phyloP scores from a whole-genome alignment of 139 green algal genomes.

The Asterochloris sp. region DNA sequence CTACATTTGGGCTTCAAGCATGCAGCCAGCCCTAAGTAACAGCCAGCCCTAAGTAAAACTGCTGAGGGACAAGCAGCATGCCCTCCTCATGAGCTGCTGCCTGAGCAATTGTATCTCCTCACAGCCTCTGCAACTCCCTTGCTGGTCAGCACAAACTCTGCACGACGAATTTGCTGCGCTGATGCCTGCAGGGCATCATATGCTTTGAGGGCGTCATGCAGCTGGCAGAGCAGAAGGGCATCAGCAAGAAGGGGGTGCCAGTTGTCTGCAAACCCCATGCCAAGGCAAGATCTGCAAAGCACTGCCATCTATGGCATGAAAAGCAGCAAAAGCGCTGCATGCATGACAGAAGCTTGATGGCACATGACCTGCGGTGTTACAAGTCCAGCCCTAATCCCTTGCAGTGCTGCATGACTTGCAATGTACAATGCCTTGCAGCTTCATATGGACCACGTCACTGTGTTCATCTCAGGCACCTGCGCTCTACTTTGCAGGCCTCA shows the following conservation, averaged over 20 bases:
- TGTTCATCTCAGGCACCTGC: too few species aligned
- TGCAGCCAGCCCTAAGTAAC: not conserved
- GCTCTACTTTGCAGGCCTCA: not conserved
- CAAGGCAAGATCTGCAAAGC: not conserved
- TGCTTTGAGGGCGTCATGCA: conserved; percentile 72
- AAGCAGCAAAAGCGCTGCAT: not conserved
- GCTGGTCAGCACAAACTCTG: not conserved
- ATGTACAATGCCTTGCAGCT: too few species aligned
- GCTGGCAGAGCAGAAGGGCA: conserved; percentile 33
- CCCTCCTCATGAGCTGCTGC: not conserved
- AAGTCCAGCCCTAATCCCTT: too few species aligned
- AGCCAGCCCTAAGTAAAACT: not conserved
- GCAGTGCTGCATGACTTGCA: too few species aligned
- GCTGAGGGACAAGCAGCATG: not conserved
- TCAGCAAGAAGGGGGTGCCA: conserved; percentile 31
- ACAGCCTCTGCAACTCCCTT: not conserved
- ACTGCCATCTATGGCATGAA: not conserved
- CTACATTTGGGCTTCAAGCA: not conserved
- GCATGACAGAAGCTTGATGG: too few species aligned
- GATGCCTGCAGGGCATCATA: conserved; percentile 49
- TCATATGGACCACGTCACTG: too few species aligned
- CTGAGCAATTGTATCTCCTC: too few species aligned
- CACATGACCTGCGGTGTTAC: too few species aligned
- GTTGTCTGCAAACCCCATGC: conserved; percentile 73
- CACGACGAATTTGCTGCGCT: not conserved